These are phyloP conservation scores for Phaeoacremonium minimum DNA, from an alignment of 2,329 filamentous ascomycete genomes.

Conservation along the genomic window DNA sequence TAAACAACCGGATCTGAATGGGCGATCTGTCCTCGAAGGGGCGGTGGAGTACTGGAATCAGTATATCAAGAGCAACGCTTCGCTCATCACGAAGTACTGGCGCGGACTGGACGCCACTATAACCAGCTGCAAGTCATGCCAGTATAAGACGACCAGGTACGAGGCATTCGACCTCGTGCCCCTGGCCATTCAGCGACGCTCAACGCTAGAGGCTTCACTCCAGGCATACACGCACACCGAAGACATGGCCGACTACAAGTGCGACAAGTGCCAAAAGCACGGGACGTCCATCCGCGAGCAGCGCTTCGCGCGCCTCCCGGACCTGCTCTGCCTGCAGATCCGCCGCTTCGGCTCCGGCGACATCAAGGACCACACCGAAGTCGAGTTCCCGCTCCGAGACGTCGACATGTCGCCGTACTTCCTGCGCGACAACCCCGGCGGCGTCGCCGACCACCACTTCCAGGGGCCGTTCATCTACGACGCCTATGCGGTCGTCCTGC, in stretches of 20 bases:
- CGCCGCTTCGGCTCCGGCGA: conserved; percentile 49
- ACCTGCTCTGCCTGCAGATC: conserved; percentile 74
- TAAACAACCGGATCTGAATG: conserved; percentile 11
- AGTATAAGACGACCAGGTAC: conserved; percentile 42
- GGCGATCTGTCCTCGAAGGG: conserved; percentile 40
- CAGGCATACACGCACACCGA: conserved; percentile 66
- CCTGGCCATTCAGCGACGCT: conserved; percentile 29
- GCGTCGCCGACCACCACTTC: conserved; percentile 32
- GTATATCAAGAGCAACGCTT: conserved; percentile 65
- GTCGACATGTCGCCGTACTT: conserved; percentile 50
- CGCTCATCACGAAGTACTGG: conserved; percentile 77
- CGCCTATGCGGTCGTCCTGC: conserved; percentile 79
- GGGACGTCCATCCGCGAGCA: conserved; percentile 67
- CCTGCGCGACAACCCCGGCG: conserved; percentile 20
- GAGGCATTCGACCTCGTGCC: conserved; percentile 50
- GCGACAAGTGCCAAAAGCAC: conserved; percentile 67
- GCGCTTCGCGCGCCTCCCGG: conserved; percentile 72
- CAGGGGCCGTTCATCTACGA: conserved; percentile 68
- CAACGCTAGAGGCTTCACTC: conserved; percentile 58
- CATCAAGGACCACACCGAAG: conserved; percentile 65
- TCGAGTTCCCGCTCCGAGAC: conserved; percentile 73
- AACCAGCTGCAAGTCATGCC: conserved; percentile 60
- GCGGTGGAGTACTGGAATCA: conserved; percentile 70
- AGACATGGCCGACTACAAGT: conserved; percentile 64
- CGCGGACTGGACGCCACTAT: conserved; percentile 71